A percentile compares a stretch with the other conserved stretches of the same genome.
phyloP scores from a whole-genome alignment of 257 asterid genomes.

The Agastache rugosa region DNA sequence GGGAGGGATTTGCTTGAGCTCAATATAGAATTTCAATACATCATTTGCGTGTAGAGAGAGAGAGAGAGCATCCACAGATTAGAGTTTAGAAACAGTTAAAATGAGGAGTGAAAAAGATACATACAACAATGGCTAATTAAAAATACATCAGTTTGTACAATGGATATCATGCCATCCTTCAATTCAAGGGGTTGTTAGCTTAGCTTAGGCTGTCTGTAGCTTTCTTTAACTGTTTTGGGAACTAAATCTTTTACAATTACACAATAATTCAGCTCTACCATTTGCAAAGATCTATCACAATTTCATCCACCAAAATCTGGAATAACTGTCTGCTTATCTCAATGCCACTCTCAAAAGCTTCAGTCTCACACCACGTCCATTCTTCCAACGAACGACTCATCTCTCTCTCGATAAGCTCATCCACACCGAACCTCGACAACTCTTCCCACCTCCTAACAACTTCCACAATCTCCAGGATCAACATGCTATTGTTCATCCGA shows the following conservation, averaged over 20 bases:
- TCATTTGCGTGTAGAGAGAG: not conserved
- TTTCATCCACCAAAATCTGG: constrained; percentile 74
- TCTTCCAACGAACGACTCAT: constrained; percentile 66
- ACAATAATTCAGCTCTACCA: constrained; percentile 15
- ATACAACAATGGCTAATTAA: constrained; percentile 18
- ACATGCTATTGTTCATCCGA: constrained; percentile 50
- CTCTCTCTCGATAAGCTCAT: constrained; percentile 71
- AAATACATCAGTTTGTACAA: constrained; percentile 41
- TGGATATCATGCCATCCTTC: constrained; percentile 16
- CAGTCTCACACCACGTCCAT: constrained; percentile 72
- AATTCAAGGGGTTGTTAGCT: no score
- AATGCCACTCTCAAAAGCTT: constrained; percentile 62
- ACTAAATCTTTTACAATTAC: not conserved
- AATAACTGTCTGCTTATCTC: constrained; percentile 61
- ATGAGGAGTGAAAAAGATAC: constrained; percentile 5
- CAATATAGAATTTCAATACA: no score
- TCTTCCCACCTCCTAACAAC: constrained; percentile 72
- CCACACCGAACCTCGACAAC: constrained; percentile 49
- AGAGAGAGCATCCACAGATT: constrained; percentile 11
- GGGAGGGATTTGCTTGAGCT: not conserved
- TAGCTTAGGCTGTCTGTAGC: no score
- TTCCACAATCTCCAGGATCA: constrained; percentile 63
- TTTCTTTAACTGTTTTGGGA: not conserved
- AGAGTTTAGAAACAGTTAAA: constrained; percentile 1
- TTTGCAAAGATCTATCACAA: constrained; percentile 58